phyloP scores from a whole-genome alignment of 495 filamentous ascomycete species.

The Aspergillus heteromorphus region DNA sequence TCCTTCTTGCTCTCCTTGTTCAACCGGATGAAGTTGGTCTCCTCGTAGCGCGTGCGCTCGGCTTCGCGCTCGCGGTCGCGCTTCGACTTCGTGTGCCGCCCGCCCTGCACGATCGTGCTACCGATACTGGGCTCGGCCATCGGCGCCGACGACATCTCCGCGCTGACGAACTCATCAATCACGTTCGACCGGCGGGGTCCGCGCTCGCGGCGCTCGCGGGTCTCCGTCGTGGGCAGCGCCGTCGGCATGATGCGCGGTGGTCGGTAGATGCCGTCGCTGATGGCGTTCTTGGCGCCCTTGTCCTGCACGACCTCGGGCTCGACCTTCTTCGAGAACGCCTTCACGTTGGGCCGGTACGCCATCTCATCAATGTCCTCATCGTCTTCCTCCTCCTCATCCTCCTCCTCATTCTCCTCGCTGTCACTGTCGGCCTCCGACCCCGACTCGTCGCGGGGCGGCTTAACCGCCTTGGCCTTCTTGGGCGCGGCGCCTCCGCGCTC shows the following conservation, averaged over 20 bases:
- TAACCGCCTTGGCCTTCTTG: constrained; percentile 24
- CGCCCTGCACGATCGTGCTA: constrained; percentile 67
- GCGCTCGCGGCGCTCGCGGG: constrained; percentile 49
- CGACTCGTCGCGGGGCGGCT: constrained; percentile 21
- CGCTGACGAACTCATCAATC: constrained; percentile 78
- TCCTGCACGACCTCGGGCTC: constrained; percentile 21
- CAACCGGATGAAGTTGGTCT: constrained; percentile 78
- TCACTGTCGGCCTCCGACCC: constrained; percentile 19
- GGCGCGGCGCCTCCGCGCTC: constrained; percentile 21
- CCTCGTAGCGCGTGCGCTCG: constrained; percentile 74
- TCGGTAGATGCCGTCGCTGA: constrained; percentile 63
- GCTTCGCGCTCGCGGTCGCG: constrained; percentile 64
- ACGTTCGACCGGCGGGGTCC: constrained; percentile 59
- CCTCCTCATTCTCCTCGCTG: constrained; percentile 32
- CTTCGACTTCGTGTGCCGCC: constrained; percentile 66
- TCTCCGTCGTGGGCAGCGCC: constrained; percentile 52
- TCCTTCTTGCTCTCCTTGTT: constrained; percentile 81
- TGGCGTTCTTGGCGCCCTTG: constrained; percentile 21
- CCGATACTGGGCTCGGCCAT: constrained; percentile 78
- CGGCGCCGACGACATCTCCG: constrained; percentile 73
- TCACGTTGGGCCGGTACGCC: constrained; percentile 61
- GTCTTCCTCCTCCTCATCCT: constrained; percentile 29
- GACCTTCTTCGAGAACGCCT: constrained; percentile 47
- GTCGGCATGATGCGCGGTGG: constrained; percentile 81
- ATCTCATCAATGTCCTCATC: constrained; percentile 55